Evolutionary conservation across 768 basidiomycete genomes (phyloP).

Genomic region (Sporobolomyces pararoseus): DNA sequence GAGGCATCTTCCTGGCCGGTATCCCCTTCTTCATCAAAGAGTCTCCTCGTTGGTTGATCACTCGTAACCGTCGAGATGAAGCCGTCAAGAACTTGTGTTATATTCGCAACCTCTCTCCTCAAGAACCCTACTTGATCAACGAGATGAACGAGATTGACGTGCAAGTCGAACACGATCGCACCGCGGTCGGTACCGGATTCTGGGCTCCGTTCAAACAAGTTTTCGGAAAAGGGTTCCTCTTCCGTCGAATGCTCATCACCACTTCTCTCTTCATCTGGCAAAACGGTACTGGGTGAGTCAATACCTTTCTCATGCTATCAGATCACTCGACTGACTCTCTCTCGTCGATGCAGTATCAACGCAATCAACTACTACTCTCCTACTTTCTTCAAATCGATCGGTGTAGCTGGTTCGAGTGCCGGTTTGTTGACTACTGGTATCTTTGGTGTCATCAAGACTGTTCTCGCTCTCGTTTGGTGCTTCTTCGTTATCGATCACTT

Average conservation of each 20-base stretch:
- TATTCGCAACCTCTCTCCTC: conserved; percentile 46
- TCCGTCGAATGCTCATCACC: conserved; percentile 51
- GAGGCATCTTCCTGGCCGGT: conserved; percentile 45
- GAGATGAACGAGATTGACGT: conserved; percentile 38
- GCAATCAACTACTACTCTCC: conserved; percentile 54
- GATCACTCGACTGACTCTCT: conserved; percentile 48
- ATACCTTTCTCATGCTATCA: not conserved
- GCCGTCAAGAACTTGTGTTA: conserved; percentile 47
- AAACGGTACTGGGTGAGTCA: conserved; percentile 52
- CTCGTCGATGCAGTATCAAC: conserved; percentile 52
- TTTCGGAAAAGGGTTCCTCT: conserved; percentile 32
- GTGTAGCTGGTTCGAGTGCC: conserved; percentile 37
- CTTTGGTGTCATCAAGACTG: conserved; percentile 56
- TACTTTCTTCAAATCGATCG: conserved; percentile 54
- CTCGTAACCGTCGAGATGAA: conserved; percentile 42
- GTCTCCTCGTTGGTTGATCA: conserved; percentile 48
- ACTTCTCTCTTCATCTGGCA: conserved; percentile 54
- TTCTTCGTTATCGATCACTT: conserved; percentile 45
- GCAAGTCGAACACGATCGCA: conserved; percentile 37
- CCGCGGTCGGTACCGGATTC: conserved; percentile 35
- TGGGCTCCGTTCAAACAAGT: conserved; percentile 37
- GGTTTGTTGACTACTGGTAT: conserved; percentile 50
- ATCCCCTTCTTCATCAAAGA: conserved; percentile 48
- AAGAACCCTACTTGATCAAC: conserved; percentile 34
- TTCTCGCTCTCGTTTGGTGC: conserved; percentile 50